A percentile compares a stretch with the other conserved stretches of the same genome.
Evolutionary conservation across 129 eudicot genomes (phyloP).

Genomic region (Dittrichia graveolens): DNA sequence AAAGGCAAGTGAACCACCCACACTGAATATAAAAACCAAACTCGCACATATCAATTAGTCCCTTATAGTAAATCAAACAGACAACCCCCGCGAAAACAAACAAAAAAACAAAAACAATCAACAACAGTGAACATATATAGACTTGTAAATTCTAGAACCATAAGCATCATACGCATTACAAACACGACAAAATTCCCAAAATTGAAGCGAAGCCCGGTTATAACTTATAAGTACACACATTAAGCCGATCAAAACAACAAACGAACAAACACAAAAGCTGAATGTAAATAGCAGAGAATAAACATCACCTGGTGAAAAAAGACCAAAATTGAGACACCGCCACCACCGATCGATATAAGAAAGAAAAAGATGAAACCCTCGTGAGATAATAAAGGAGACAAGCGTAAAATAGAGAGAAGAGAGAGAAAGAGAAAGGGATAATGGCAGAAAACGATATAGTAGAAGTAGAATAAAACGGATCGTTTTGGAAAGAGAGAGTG

Average conservation of each 20-base stretch:
- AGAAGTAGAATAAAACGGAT: conserved; percentile 19
- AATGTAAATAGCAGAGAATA: background rate
- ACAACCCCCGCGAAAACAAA: conserved; percentile 21
- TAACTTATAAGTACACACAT: background rate
- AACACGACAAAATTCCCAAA: conserved; percentile 22
- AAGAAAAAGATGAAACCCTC: conserved; percentile 19
- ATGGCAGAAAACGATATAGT: conserved; percentile 20
- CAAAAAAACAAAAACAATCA: background rate
- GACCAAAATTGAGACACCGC: background rate
- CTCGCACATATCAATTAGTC: background rate
- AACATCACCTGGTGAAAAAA: conserved; percentile 21
- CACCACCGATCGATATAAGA: conserved; percentile 17
- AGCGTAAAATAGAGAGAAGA: conserved; percentile 17
- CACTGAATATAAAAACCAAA: background rate
- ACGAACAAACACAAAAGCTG: conserved; percentile 2
- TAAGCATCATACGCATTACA: conserved; percentile 8
- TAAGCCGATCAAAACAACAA: conserved; percentile 1
- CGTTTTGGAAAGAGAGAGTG: conserved; percentile 10
- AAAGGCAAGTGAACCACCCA: background rate
- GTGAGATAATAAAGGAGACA: conserved; percentile 13
- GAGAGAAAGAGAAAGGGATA: conserved; percentile 3
- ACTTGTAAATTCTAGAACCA: background rate
- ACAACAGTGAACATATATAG: background rate
- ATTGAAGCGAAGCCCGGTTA: background rate
- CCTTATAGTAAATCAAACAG: background rate